Base-by-base conservation (phyloP, 306 rosid species). In the Quercus glauca region DNA sequence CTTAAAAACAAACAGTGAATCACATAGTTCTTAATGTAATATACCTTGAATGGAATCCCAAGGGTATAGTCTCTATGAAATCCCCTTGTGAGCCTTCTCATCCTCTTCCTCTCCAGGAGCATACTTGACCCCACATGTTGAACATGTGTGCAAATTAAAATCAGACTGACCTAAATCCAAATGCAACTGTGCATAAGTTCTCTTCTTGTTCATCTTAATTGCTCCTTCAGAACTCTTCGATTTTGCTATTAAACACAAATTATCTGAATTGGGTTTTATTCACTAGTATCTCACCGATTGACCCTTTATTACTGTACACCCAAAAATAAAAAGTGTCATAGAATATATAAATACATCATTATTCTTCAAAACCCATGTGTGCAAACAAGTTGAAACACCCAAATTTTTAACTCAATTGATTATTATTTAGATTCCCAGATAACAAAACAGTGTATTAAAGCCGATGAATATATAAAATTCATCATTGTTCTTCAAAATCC, bases 101-200 rank as follows among this genome's bases (percentile, higher is more conserved):
- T 91, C 93, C 3, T 73, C 82, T 31, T 61, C 80, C 6, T 85
- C 90, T 26, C 97, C 92, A 2, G 92, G 90, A 56, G 92, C 78
- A 85, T 85, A 92, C 73, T 90, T 83, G 55, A 91, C 35, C 12
- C 97, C 91, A 61, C 97, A 90, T 3, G 65, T 78, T 23, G 91
- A 61, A 74, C 99, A 92, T 2, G 77, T 31, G 71, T 81, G 94
- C 25, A 91, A 80, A 9, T 84, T 81, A 77, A 92, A 92, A 82
- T 90, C 92, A 29, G 91, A 91, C 76, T 92, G 94, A 26, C 97
- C 97, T 5, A 91, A 89, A 4, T 92, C 94, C n/a, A 94, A 80
- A 85, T 92, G 89, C 55, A 90, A 85, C 71, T 92, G 94, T 3
- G 93, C 97, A 58, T 92, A 92, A 87, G 87, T 90, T 84, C 95